A percentile compares a stretch with the other conserved stretches of the same genome.
Conservation (phyloP, 768 basidiomycete species). For the Tulasnella sp. region DNA sequence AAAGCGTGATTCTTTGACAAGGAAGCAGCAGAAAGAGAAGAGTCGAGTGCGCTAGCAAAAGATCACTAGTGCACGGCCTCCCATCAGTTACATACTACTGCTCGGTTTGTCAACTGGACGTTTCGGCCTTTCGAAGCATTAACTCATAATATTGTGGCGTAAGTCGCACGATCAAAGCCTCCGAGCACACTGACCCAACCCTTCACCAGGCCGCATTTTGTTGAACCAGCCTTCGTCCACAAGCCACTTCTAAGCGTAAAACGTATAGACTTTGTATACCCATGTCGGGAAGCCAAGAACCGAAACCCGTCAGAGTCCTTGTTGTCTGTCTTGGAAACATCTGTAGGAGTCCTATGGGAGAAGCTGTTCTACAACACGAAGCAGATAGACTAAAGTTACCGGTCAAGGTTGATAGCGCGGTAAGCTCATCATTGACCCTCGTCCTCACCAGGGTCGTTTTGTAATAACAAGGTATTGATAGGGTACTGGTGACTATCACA, state of each 20-base stretch:
- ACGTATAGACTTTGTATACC: no score
- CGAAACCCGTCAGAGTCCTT: constrained; percentile 23
- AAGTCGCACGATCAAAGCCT: no score
- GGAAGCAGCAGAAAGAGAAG: no score
- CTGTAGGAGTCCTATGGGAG: constrained; percentile 30
- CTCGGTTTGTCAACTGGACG: no score
- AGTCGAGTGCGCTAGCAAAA: no score
- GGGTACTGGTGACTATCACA: constrained; percentile 29
- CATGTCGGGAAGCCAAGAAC: background rate
- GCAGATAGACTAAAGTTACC: constrained; percentile 28
- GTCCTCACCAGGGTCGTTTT: background rate
- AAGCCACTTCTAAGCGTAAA: no score
- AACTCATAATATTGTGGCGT: no score
- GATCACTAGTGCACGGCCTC: no score
- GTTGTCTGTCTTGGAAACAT: constrained; percentile 30
- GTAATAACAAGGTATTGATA: background rate
- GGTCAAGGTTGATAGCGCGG: constrained; percentile 28
- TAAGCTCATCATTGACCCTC: constrained; percentile 6
- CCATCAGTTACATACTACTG: no score
- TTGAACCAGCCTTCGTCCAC: background rate
- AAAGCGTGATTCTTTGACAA: no score
- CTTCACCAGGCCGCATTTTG: background rate
- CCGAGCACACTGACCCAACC: no score
- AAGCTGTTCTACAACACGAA: constrained; percentile 28
- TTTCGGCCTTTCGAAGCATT: no score